Evolutionary conservation across 1,139 yeast genomes (phyloP).

Genomic region (Nadsonia commutata): DNA sequence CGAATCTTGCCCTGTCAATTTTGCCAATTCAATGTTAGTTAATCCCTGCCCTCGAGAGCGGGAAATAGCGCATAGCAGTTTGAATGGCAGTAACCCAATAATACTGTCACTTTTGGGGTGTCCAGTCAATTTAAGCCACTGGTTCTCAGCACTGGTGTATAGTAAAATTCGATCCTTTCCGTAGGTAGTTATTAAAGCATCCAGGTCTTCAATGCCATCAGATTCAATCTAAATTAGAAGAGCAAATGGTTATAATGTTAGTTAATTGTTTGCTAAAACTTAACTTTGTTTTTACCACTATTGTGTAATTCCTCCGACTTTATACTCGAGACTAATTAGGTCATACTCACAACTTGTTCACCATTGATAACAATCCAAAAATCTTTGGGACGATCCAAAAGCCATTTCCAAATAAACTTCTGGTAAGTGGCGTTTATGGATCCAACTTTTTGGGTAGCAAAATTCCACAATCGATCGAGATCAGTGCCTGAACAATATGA

Average conservation of each 20-base stretch:
- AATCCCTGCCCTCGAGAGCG: conserved; percentile 23
- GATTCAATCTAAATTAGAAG: conserved; percentile 1
- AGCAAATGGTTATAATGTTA: not conserved
- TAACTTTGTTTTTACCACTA: no score
- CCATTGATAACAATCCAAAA: conserved; percentile 13
- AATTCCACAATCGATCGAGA: conserved; percentile 18
- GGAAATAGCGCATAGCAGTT: conserved; percentile 23
- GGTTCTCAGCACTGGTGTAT: conserved; percentile 21
- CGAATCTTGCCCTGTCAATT: conserved; percentile 26
- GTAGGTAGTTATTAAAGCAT: conserved; percentile 10
- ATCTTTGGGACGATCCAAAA: conserved; percentile 13
- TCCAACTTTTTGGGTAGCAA: conserved; percentile 12
- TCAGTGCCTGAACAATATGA: conserved; percentile 15
- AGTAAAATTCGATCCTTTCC: conserved; percentile 11
- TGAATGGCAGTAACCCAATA: conserved; percentile 24
- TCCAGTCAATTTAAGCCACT: conserved; percentile 25
- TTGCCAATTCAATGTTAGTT: conserved; percentile 23
- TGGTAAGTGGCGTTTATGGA: conserved; percentile 16
- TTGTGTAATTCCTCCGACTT: no score
- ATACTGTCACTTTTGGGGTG: conserved; percentile 18
- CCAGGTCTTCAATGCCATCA: conserved; percentile 9
- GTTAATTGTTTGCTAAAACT: conserved; percentile 2
- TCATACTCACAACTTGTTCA: conserved; percentile 5
- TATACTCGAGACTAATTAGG: no score
- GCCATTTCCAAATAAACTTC: conserved; percentile 19